phyloP scores from a whole-genome alignment of 2,329 filamentous ascomycete species.

The Calonectria pseudoturangicola region DNA sequence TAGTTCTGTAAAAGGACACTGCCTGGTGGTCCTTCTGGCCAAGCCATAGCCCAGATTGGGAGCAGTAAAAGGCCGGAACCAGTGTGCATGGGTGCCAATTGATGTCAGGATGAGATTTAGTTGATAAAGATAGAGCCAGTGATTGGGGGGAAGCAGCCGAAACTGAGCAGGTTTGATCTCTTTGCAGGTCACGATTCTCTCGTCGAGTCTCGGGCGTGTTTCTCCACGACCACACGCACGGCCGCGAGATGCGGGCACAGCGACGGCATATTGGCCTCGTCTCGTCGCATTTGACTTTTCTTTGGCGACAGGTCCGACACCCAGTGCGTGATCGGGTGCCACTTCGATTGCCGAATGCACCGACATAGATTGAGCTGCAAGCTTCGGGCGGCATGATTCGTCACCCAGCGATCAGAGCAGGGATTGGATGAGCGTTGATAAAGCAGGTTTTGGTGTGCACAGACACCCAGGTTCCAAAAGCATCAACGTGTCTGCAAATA shows the following conservation, averaged over 20 bases:
- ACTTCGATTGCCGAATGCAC: slow-evolving; percentile 27
- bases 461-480: not conserved
- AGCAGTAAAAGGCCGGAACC: not conserved
- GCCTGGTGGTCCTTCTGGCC: slow-evolving; percentile 1
- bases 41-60: slow-evolving; percentile 17
- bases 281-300: slow-evolving; percentile 30
- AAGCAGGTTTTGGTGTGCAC: slow-evolving; percentile 6
- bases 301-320: slow-evolving; percentile 20
- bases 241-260: slow-evolving; percentile 14
- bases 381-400: slow-evolving; percentile 12
- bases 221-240: slow-evolving; percentile 12
- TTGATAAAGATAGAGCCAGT: not conserved
- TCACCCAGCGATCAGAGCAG: not conserved
- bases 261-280: slow-evolving; percentile 18
- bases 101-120: not conserved
- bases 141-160: not conserved
- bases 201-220: not conserved
- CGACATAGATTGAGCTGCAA: slow-evolving; percentile 3
- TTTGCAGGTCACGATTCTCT: not conserved
- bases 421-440: slow-evolving; percentile 9
- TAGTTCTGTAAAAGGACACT: slow-evolving; percentile 1
- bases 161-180: not conserved
- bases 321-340: slow-evolving; percentile 28
- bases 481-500: slow-evolving; percentile 8
- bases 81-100: not conserved